Evolutionary conservation across 1,284 basidiomycete species (phyloP), one percentile per base, ranked within the genome.

Genomic region (Psilocybe mexicana): DNA sequence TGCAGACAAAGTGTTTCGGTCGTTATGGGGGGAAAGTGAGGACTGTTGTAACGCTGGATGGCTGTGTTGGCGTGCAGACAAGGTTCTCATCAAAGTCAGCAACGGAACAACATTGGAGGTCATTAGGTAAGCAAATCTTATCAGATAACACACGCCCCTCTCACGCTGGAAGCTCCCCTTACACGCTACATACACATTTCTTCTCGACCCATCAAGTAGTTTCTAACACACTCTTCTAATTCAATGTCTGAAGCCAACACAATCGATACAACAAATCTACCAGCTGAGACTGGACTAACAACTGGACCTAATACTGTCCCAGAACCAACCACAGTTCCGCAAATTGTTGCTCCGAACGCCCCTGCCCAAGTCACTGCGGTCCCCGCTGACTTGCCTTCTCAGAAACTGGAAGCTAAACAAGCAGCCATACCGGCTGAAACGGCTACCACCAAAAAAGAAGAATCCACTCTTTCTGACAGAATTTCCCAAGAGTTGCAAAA

Each of bases 401-500:
- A 48, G 14, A 43, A 48, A 12, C 25, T 52, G 35, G 28, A 56
- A 4, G 26, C 53, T 8, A 35, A 8, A 12, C n/a, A 52, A 42
- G 52, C 45, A 24, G 35, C 47, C 12, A 40, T 24, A 43, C 35
- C 54, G 18, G 26, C 51, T 35, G 36, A 43, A 24, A 48, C 56
- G 3, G 44, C 45, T 36, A 5, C 48, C 40, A 30, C 24, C 5
- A 8, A 43, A 3, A 35, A 6, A 36, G 14, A 35, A 7, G 46
- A 47, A 5, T 30, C 49, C 11, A 23, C 38, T 26, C 2, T 46
- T 18, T 18, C 55, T 42, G 30, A 24, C 25, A 58, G 57, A 48
- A 51, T 55, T 28, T 44, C 40, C n/a, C 62, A 69, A 25, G 87
- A 90, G 68, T 84, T 84, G 2, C 86, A 90, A 73, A 92, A 84